phyloP scores from a whole-genome alignment of 2,329 filamentous ascomycete genomes.

The Zymoseptoria passerinii region DNA sequence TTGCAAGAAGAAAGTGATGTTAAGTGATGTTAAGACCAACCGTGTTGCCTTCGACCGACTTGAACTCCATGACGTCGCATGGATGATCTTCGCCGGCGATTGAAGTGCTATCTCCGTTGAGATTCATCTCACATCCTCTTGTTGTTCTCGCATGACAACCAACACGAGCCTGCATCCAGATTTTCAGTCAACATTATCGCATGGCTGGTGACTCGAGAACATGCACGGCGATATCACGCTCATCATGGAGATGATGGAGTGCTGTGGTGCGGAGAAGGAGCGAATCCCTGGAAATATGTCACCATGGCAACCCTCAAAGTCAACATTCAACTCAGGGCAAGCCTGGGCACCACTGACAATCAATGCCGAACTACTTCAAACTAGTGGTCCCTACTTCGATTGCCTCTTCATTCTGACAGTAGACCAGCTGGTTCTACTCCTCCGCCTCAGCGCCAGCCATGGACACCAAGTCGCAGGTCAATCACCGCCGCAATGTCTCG shows the following conservation, averaged over 20 bases:
- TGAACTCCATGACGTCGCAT: background rate
- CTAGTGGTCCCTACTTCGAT: background rate
- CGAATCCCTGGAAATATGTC: background rate
- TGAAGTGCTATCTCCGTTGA: background rate
- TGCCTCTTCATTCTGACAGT: background rate
- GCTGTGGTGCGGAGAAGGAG: background rate
- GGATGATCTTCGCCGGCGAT: background rate
- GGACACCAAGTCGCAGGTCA: constrained; percentile 10
- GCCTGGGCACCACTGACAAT: background rate
- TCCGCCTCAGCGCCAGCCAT: background rate
- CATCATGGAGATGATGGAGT: background rate
- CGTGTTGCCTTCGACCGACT: background rate
- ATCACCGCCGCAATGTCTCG: constrained; percentile 23
- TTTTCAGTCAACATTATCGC: background rate
- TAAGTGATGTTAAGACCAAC: background rate
- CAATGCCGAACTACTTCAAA: background rate
- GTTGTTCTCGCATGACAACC: background rate
- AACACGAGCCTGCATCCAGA: background rate
- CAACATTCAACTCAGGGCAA: background rate
- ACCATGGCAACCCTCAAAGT: background rate
- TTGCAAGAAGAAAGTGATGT: background rate
- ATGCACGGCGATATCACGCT: background rate
- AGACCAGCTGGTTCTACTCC: background rate
- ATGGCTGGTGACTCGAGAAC: background rate
- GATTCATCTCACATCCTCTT: background rate